phyloP scores from a whole-genome alignment of 176 grass and related monocot genomes.

The Elymus sibiricus region DNA sequence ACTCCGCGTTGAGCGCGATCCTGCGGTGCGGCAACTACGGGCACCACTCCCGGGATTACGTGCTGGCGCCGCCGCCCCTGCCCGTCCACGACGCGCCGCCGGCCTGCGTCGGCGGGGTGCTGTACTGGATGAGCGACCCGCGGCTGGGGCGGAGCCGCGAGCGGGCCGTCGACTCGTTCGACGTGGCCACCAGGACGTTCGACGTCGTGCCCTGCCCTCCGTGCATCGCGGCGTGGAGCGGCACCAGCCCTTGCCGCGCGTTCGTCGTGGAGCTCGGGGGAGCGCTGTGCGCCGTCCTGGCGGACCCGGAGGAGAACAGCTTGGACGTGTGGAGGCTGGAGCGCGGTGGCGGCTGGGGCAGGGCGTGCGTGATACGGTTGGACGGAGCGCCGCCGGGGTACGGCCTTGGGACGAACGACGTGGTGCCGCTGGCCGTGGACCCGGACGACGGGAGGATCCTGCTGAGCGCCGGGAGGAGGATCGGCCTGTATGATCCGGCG shows the following conservation, averaged over 20 bases:
- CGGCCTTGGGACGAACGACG: neutral
- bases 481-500: neutral
- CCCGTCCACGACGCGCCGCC: constrained; percentile 5
- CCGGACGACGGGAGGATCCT: neutral
- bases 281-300: neutral
- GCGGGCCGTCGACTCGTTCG: neutral
- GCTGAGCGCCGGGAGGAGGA: neutral
- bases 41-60: neutral
- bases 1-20: neutral
- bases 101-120: neutral
- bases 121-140: constrained; percentile 30
- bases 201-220: neutral
- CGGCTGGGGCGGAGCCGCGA: neutral
- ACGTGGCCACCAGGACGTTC: neutral
- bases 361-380: neutral
- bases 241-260: neutral
- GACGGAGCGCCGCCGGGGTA: neutral
- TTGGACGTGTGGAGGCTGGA: constrained; percentile 10
- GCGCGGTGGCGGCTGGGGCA: neutral
- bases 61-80: neutral
- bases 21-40: neutral
- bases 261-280: constrained; percentile 10
- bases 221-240: neutral
- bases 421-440: neutral
- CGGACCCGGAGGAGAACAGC: neutral